Base-by-base conservation (phyloP, 345 rosid genomes). In the Turnera subulata region DNA sequence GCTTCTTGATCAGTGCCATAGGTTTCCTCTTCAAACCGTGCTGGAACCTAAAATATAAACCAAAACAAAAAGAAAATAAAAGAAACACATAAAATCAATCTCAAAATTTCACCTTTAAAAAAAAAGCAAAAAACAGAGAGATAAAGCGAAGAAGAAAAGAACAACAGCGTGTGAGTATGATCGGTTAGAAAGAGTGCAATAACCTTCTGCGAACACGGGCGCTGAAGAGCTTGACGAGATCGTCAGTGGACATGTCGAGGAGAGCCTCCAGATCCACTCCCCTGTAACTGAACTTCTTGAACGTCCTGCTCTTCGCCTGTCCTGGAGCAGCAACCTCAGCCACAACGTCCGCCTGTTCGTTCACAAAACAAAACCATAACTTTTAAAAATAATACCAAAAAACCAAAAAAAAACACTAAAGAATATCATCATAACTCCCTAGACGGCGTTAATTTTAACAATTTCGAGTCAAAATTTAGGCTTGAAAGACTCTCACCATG, bases 121-220 rank as follows among this genome's bases (percentile, higher is more conserved):
- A n/a, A n/a, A n/a, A n/a, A n/a, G n/a, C n/a, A n/a, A n/a, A n/a
- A n/a, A n/a, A n/a, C n/a, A n/a, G n/a, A n/a, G n/a, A n/a, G n/a
- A n/a, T n/a, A n/a, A n/a, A n/a, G n/a, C n/a, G n/a, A n/a, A n/a
- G 0, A 19, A 52, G 55, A 42, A 18, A 17, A 13, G 6, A 48
- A 19, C 1, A 8, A n/a, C n/a, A 8, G 5, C 35, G 4, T n/a
- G 35, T 4, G 8, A 29, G 35, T 8, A 8, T 29, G 35, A 29
- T 29, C 35, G 4, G 35, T 29, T n/a, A n/a, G n/a, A n/a, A 33
- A 42, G 21, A 2, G 8, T 1, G 9, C n/a, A 6, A 17, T n/a
- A n/a, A 84, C 98, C 98, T 91, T 84, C 98, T 84, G 73, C 98
- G 96, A 70, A 89, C 85, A 49, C 98, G 88, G 24, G 98, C 75